phyloP scores from a whole-genome alignment of 2,329 filamentous ascomycete genomes.

The Nigrograna mackinnonii region DNA sequence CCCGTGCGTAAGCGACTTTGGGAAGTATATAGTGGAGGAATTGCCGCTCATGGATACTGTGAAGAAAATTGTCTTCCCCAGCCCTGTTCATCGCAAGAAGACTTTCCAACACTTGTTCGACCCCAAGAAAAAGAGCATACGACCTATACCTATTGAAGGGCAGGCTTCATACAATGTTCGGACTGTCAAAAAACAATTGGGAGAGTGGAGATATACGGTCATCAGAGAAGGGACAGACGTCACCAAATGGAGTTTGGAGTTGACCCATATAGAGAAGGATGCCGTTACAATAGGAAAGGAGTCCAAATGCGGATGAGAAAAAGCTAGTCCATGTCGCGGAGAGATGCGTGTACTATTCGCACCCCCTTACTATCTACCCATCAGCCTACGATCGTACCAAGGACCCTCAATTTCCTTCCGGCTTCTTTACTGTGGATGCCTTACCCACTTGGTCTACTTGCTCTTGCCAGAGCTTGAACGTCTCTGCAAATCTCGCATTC shows the following conservation, averaged over 20 bases:
- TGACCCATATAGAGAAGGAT: constrained; percentile 5
- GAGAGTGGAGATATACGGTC: constrained; percentile 5
- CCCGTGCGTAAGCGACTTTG: background rate
- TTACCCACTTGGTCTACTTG: no score
- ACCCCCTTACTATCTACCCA: no score
- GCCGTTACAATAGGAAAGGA: background rate
- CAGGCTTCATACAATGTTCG: no score
- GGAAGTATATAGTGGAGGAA: constrained; percentile 5
- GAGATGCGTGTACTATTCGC: no score
- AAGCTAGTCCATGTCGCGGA: background rate
- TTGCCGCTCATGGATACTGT: constrained; percentile 9
- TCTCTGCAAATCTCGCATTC: no score
- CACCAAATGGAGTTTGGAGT: constrained; percentile 7
- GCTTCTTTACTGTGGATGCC: no score
- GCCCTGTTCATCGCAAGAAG: constrained; percentile 4
- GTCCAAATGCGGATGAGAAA: background rate
- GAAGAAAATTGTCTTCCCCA: constrained; percentile 8
- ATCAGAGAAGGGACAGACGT: constrained; percentile 4
- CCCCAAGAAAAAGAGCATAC: constrained; percentile 3
- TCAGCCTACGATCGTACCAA: no score
- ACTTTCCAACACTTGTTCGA: constrained; percentile 6
- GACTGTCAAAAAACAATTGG: constrained; percentile 1
- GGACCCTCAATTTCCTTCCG: no score
- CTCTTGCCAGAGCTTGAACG: no score
- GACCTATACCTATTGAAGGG: background rate